Evolutionary conservation across 805 yeast genomes (phyloP).

Genomic region (Millerozyma miso): DNA sequence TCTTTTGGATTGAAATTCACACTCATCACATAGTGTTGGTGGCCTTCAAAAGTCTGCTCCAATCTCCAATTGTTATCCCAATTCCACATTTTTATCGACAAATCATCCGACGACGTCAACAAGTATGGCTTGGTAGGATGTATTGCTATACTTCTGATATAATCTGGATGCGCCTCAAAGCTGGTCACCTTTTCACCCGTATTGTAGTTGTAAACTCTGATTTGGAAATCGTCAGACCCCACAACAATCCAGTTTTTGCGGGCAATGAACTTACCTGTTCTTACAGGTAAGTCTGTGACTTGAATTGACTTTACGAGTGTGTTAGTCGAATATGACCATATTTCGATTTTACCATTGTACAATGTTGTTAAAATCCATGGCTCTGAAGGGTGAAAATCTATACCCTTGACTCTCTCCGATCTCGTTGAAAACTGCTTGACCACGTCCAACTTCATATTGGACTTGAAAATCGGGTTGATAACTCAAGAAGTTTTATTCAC

Average conservation of each 20-base stretch:
- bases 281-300: constrained; percentile 92
- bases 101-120: constrained; percentile 87
- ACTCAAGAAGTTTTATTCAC: neutral
- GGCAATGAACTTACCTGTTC: constrained; percentile 93
- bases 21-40: constrained; percentile 91
- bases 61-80: constrained; percentile 94
- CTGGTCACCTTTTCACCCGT: constrained; percentile 93
- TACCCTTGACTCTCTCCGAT: constrained; percentile 95
- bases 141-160: constrained; percentile 87
- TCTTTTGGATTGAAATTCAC: constrained; percentile 96
- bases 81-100: constrained; percentile 90
- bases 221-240: constrained; percentile 93
- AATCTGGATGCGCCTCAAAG: constrained; percentile 98
- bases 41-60: constrained; percentile 92
- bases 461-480: neutral
- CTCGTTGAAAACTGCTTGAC: constrained; percentile 83
- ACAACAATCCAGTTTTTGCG: constrained; percentile 96
- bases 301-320: constrained; percentile 83
- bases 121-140: constrained; percentile 92
- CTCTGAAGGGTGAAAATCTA: constrained; percentile 96
- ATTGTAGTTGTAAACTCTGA: constrained; percentile 90
- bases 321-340: constrained; percentile 90
- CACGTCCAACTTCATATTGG: constrained; percentile 38
- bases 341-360: constrained; percentile 85
- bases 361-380: constrained; percentile 95